phyloP scores from a whole-genome alignment of 768 basidiomycete genomes.

The Wakefieldia striispora region DNA sequence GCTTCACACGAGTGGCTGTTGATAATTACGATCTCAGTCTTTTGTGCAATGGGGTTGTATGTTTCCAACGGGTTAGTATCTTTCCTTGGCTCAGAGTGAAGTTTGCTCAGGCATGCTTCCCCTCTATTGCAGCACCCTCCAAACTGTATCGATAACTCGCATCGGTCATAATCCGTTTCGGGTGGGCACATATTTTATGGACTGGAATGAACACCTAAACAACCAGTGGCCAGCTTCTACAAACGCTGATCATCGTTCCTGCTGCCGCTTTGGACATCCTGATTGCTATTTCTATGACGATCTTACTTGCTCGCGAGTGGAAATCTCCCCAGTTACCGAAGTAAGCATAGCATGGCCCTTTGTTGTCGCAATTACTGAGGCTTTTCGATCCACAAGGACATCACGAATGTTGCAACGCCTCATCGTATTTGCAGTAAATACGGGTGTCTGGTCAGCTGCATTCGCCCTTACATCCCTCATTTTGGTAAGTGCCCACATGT shows the following conservation, averaged over 20 bases:
- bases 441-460: conserved; percentile 49
- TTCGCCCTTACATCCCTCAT: conserved; percentile 40
- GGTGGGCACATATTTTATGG: neutral
- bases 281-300: neutral
- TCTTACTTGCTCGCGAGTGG: neutral
- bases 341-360: neutral
- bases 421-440: conserved; percentile 2
- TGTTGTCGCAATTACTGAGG: too few species aligned
- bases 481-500: conserved; percentile 36
- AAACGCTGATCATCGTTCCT: too few species aligned
- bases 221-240: too few species aligned
- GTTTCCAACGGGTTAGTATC: neutral
- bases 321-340: neutral
- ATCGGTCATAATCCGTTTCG: neutral
- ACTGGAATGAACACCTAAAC: too few species aligned
- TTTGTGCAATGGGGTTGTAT: neutral
- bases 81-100: neutral
- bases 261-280: neutral
- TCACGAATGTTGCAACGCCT: conserved; percentile 7
- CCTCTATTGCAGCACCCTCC: too few species aligned
- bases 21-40: neutral
- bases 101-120: too few species aligned
- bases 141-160: too few species aligned
- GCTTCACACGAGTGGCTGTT: too few species aligned
- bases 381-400: conserved; percentile 5